Evolutionary conservation across 169 alveolate genomes (phyloP), one percentile per base, ranked within the genome.

Genomic region (Eimeria praecox): DNA sequence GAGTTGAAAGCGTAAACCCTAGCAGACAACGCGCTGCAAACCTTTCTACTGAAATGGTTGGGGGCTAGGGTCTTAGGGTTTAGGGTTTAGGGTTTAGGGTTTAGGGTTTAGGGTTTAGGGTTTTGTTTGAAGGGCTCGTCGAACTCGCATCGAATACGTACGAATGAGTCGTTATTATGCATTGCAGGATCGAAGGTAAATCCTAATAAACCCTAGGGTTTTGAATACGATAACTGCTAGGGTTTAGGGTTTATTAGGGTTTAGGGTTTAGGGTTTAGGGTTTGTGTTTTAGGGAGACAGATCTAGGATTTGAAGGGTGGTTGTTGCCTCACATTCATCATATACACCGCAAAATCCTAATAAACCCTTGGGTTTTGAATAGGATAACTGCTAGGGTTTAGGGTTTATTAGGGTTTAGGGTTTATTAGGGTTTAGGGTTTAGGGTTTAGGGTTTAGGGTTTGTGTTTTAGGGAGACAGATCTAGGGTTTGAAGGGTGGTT

Each of bases 131-230:
- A 95, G 96, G 92, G 92, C 86, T 4, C 85, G 80, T 20, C 56
- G 96, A 14, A 95, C 96, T 22, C 90, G 96, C 49, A 52, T 95
- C n/a, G 96, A 95, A 33, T 95, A 54, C 69, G 59, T 95, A 20
- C 94, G 96, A 56, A 95, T 95, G 96, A 78, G 80, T 24, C 86
- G 96, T n/a, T 95, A 95, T 83, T 95, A 95, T 77, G 94, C 95
- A 0, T 77, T 95, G 59, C 88, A 86, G 33, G 96, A 95, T 80
- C 83, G 96, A 14, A 27, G 96, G 96, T 95, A 38, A 56, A 62
- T n/a, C 56, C 90, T 90, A 24, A n/a, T n/a, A n/a, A n/a, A n/a
- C n/a, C n/a, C n/a, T n/a, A 44, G 56, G 77, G 64, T 8, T 20
- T 62, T 40, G n/a, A n/a, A n/a, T n/a, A n/a, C n/a, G n/a, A n/a